Percentiles rank a stretch among this genome's conserved stretches.
Conservation (phyloP, 139 green algal species). For the Closterium sp. region DNA sequence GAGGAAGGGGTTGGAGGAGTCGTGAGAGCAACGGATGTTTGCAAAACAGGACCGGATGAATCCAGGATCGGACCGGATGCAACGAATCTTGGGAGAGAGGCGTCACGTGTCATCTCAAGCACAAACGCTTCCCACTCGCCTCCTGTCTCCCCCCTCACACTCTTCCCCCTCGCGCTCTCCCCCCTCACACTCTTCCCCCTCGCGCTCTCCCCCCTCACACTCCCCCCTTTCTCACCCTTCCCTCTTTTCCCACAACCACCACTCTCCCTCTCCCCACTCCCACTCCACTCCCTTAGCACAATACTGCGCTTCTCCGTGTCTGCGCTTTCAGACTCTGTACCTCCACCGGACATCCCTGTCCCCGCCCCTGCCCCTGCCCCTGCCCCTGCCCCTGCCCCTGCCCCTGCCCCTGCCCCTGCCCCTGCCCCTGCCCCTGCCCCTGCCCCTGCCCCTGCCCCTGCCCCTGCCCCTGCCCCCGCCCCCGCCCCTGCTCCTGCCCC, state of each 20-base stretch:
- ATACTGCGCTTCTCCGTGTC: background rate
- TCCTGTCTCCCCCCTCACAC: background rate
- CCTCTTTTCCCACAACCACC: background rate
- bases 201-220: too few relatives aligned
- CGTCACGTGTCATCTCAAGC: background rate
- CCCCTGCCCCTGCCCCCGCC: too few relatives aligned
- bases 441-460: too few relatives aligned
- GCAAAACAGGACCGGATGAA: background rate
- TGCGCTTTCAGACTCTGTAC: background rate
- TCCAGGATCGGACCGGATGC: background rate
- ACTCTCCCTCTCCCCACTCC: too few relatives aligned
- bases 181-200: too few relatives aligned
- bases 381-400: too few relatives aligned
- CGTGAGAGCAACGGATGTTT: background rate
- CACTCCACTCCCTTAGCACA: background rate
- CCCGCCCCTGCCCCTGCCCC: too few relatives aligned
- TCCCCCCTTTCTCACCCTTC: background rate
- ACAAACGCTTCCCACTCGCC: background rate
- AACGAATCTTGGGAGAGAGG: background rate
- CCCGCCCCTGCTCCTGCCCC: too few relatives aligned
- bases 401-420: too few relatives aligned
- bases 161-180: background rate
- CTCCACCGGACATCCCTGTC: background rate
- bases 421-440: too few relatives aligned
- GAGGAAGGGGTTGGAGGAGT: background rate